A percentile compares a stretch with the other conserved stretches of the same genome.
Conservation (phyloP, 225 moss, liverwort and hornwort genomes). For the Neckera pumila region DNA sequence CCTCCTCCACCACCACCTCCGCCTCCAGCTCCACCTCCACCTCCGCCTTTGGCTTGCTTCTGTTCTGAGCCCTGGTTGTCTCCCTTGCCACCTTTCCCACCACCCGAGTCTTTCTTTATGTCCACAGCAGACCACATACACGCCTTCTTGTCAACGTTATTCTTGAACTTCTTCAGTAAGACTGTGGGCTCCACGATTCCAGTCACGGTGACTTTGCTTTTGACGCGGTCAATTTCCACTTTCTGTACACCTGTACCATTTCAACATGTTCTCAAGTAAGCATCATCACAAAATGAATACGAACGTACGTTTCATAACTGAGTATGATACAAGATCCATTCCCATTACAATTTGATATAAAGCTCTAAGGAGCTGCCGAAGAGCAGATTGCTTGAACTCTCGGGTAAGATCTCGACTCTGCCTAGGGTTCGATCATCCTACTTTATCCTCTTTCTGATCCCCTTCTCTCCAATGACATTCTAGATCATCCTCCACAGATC, state of each 20-base stretch:
- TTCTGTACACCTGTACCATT: conserved; percentile 20
- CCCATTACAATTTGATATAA: not conserved
- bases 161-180: conserved; percentile 28
- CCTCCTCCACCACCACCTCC: not conserved
- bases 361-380: not conserved
- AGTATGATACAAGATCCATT: not conserved
- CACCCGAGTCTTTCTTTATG: conserved; percentile 12
- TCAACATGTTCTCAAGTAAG: not conserved
- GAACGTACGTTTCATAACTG: not conserved
- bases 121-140: not conserved
- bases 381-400: not conserved
- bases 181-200: not conserved
- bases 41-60: conserved; percentile 17
- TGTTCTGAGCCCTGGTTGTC: conserved; percentile 2
- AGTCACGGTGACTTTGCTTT: conserved; percentile 18
- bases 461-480: not conserved
- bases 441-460: too few species aligned
- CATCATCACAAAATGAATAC: not conserved
- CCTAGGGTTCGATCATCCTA: not conserved
- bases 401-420: not conserved
- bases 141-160: conserved; percentile 29
- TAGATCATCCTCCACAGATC: not conserved
- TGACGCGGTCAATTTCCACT: conserved; percentile 10
- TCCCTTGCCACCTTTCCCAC: conserved; percentile 24
- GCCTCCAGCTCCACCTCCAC: not conserved